Evolutionary conservation across 805 yeast species (phyloP).

Genomic region (Wickerhamomyces alni): DNA sequence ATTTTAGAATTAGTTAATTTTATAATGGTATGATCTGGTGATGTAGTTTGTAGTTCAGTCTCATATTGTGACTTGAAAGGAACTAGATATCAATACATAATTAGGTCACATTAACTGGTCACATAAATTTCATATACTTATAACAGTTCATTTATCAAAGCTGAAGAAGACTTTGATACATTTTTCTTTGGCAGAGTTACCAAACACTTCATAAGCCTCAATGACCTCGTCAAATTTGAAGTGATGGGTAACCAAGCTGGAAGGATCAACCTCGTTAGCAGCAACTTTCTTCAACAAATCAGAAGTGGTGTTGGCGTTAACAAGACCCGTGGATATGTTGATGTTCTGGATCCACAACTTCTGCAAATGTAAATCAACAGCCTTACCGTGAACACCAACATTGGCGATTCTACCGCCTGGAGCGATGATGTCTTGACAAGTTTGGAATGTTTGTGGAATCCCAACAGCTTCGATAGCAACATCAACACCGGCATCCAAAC

Average conservation of each 20-base stretch:
- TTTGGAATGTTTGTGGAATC: constrained; percentile 52
- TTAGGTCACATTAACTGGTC: too few relatives aligned
- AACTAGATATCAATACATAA: too few relatives aligned
- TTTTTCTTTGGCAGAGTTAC: constrained; percentile 45
- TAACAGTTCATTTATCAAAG: constrained; percentile 5
- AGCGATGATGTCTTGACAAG: constrained; percentile 48
- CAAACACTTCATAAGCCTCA: constrained; percentile 55
- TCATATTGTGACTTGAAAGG: too few relatives aligned
- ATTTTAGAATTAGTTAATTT: too few relatives aligned
- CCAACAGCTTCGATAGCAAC: constrained; percentile 65
- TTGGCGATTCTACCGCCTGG: constrained; percentile 63
- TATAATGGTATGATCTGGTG: too few relatives aligned
- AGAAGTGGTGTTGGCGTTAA: constrained; percentile 38
- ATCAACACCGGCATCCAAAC: constrained; percentile 44
- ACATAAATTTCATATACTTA: too few relatives aligned
- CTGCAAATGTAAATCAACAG: constrained; percentile 36
- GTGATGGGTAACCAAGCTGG: constrained; percentile 52
- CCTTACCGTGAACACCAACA: constrained; percentile 48
- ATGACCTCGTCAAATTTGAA: constrained; percentile 49
- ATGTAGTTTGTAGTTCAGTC: too few relatives aligned
- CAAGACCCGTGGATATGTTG: constrained; percentile 42
- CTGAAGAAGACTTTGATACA: constrained; percentile 42
- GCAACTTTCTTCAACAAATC: constrained; percentile 31
- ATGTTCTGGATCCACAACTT: constrained; percentile 41
- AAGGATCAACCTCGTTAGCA: constrained; percentile 33